These are phyloP conservation scores for Picea glauca DNA, from an alignment of 75 land plant species.

Conservation along the genomic window DNA sequence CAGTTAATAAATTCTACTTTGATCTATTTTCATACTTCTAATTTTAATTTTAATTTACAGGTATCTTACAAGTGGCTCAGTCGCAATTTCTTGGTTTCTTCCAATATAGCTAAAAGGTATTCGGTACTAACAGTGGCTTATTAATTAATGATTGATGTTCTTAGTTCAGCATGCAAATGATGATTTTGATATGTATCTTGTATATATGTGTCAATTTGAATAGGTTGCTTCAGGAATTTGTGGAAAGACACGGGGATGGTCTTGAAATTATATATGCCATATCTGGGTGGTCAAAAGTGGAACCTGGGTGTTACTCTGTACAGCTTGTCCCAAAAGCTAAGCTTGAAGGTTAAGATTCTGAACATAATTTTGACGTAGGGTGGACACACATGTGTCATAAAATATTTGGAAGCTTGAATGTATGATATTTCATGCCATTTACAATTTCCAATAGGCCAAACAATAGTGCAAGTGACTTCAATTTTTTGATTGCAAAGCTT, in stretches of 20 bases:
- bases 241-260: slow-evolving; percentile 47
- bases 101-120: slow-evolving; percentile 85
- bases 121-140: background rate
- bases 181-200: background rate
- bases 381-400: background rate
- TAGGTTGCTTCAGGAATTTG: slow-evolving; percentile 78
- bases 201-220: slow-evolving; percentile 9
- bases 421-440: background rate
- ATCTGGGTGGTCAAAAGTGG: slow-evolving; percentile 74
- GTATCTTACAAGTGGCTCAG: slow-evolving; percentile 96
- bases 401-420: background rate
- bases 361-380: background rate
- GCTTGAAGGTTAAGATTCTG: slow-evolving; percentile 54
- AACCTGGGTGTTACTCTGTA: slow-evolving; percentile 53
- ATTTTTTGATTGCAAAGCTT: background rate
- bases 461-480: too few relatives aligned
- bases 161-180: background rate
- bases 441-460: background rate
- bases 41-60: slow-evolving; percentile 27
- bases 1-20: background rate
- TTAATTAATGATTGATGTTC: slow-evolving; percentile 1
- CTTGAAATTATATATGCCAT: slow-evolving; percentile 67
- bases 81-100: slow-evolving; percentile 69
- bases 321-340: slow-evolving; percentile 55
- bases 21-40: slow-evolving; percentile 1